Conservation (phyloP, 129 eudicot genomes). For the Pulicaria dysenterica region DNA sequence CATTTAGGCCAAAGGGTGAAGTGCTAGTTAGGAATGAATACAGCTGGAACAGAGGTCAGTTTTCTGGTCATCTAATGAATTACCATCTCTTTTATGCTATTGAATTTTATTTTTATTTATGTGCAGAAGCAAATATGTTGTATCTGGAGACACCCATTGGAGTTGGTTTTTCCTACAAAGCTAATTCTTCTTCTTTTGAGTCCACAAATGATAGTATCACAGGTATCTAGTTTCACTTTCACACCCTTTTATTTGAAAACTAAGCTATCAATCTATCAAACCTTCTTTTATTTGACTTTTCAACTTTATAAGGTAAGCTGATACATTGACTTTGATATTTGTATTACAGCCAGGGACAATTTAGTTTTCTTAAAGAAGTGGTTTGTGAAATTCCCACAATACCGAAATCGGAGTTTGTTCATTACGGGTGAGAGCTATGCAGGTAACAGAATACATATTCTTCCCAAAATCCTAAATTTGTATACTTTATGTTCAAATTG, state of each 20-base stretch:
- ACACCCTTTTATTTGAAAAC: conserved; percentile 7
- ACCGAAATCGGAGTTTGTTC: conserved; percentile 61
- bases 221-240: conserved; percentile 42
- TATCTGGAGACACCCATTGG: conserved; percentile 91
- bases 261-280: background rate
- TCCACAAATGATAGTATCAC: conserved; percentile 69
- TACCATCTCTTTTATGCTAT: too few species aligned
- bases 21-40: conserved; percentile 70
- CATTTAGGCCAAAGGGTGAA: conserved; percentile 88
- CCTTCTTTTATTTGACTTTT: too few species aligned
- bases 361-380: conserved; percentile 83
- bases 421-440: conserved; percentile 86
- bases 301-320: too few species aligned
- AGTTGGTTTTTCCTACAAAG: conserved; percentile 82
- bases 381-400: conserved; percentile 88
- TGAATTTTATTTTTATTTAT: background rate
- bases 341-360: conserved; percentile 69
- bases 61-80: too few species aligned
- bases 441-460: conserved; percentile 41
- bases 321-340: too few species aligned
- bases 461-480: background rate
- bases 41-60: conserved; percentile 90
- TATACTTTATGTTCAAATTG: too few species aligned
- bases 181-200: conserved; percentile 55
- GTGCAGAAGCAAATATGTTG: conserved; percentile 82